These are phyloP conservation scores for Thelonectria discophora DNA, from an alignment of 2,329 filamentous ascomycete genomes.

Conservation along the genomic window DNA sequence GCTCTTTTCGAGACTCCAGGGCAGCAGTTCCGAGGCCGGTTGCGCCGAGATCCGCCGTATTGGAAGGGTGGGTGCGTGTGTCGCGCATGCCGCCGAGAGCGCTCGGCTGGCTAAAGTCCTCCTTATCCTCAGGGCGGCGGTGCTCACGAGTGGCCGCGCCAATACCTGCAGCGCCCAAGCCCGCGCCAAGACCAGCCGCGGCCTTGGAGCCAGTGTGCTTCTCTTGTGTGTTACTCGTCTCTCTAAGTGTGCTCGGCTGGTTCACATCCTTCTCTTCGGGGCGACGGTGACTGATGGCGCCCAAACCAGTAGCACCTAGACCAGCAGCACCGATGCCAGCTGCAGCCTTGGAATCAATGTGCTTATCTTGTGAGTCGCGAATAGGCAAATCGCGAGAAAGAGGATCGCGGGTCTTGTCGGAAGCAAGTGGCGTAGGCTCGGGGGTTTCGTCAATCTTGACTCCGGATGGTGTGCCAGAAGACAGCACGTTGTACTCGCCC, in stretches of 20 bases:
- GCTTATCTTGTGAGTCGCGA: not conserved
- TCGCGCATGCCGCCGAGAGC: not conserved
- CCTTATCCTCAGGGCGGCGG: not conserved
- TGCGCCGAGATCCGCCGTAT: not conserved
- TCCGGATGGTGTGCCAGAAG: constrained; percentile 34
- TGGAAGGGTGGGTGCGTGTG: not conserved
- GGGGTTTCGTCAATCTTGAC: constrained; percentile 11
- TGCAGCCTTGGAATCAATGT: not conserved
- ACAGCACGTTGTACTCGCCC: constrained; percentile 34
- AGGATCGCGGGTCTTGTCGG: not conserved
- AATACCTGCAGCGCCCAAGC: constrained; percentile 1
- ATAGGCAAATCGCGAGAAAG: not conserved
- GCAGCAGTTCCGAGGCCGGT: not conserved
- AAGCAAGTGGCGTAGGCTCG: not conserved
- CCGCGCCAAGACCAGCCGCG: not conserved
- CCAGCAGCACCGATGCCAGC: not conserved
- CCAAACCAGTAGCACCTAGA: constrained; percentile 3
- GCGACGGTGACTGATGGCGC: not conserved
- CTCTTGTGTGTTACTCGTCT: not conserved
- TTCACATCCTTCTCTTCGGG: too few relatives aligned
- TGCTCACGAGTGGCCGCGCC: not conserved
- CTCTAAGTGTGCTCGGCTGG: too few relatives aligned
- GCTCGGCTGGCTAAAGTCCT: not conserved
- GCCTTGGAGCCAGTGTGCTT: not conserved
- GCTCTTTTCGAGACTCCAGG: not conserved